phyloP scores from a whole-genome alignment of 179 eudicot species.

The Camellia oleifera region DNA sequence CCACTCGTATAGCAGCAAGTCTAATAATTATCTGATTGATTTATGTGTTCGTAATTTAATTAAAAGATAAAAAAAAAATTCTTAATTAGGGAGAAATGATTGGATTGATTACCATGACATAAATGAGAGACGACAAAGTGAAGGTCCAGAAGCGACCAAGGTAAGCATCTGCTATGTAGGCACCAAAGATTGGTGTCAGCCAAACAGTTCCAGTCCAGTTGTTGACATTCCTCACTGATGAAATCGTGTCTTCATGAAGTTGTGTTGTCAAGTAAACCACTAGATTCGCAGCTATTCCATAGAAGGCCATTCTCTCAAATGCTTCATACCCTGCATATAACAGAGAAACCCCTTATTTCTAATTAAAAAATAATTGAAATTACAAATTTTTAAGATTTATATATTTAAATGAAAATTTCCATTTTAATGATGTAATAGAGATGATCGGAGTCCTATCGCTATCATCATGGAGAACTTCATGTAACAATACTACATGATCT shows the following conservation, averaged over 20 bases:
- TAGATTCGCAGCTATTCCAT: conserved; percentile 80
- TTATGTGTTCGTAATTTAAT: no score
- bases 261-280: conserved; percentile 79
- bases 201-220: conserved; percentile 87
- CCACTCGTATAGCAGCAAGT: no score
- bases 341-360: neutral
- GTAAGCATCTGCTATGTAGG: conserved; percentile 75
- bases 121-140: conserved; percentile 70
- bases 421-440: no score
- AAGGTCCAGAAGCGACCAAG: conserved; percentile 90
- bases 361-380: no score
- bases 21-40: no score
- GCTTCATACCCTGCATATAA: conserved; percentile 61
- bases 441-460: no score
- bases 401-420: no score
- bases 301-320: conserved; percentile 89
- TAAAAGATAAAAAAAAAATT: no score
- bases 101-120: conserved; percentile 50
- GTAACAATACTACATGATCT: no score
- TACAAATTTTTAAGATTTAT: no score
- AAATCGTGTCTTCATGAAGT: conserved; percentile 78
- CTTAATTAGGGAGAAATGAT: no score
- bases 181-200: conserved; percentile 89
- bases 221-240: conserved; percentile 79
- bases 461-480: no score